A percentile compares a stretch with the other conserved stretches of the same genome.
Conservation (phyloP, 805 yeast genomes). For the Zygoascus tannicola region DNA sequence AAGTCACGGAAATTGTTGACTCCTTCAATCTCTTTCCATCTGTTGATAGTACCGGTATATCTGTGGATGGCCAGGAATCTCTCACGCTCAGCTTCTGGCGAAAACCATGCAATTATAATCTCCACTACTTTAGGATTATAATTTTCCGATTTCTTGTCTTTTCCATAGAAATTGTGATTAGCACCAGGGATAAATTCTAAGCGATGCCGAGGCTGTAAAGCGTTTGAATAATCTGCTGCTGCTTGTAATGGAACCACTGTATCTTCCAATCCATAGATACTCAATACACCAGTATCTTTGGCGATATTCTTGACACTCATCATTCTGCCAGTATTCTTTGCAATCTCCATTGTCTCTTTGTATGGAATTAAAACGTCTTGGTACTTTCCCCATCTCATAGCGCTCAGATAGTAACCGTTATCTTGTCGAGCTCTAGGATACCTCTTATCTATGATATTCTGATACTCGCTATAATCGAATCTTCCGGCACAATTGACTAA, state of each 20-base stretch:
- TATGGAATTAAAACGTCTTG: conserved; percentile 9
- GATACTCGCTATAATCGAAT: conserved; percentile 25
- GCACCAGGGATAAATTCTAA: conserved; percentile 56
- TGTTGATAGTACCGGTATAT: conserved; percentile 33
- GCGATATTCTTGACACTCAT: conserved; percentile 2
- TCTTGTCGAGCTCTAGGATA: neutral
- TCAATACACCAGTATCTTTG: conserved; percentile 43
- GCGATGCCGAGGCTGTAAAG: conserved; percentile 48
- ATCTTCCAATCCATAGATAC: conserved; percentile 67
- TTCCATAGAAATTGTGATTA: conserved; percentile 63
- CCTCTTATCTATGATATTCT: conserved; percentile 13
- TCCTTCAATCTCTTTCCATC: conserved; percentile 61
- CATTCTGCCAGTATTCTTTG: conserved; percentile 5
- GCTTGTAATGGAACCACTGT: conserved; percentile 56
- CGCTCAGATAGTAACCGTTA: conserved; percentile 29
- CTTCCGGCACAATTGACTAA: conserved; percentile 70
- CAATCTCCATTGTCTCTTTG: conserved; percentile 6
- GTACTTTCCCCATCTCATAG: conserved; percentile 17
- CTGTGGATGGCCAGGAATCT: conserved; percentile 39
- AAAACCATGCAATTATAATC: conserved; percentile 38
- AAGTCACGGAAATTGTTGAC: conserved; percentile 66
- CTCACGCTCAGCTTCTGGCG: conserved; percentile 38
- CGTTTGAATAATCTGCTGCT: conserved; percentile 47
- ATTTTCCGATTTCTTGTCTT: conserved; percentile 37
- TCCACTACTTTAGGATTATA: conserved; percentile 48